Evolutionary conservation across 345 rosid species (phyloP), one percentile per base, ranked within the genome.

Genomic region (Corymbia maculata): DNA sequence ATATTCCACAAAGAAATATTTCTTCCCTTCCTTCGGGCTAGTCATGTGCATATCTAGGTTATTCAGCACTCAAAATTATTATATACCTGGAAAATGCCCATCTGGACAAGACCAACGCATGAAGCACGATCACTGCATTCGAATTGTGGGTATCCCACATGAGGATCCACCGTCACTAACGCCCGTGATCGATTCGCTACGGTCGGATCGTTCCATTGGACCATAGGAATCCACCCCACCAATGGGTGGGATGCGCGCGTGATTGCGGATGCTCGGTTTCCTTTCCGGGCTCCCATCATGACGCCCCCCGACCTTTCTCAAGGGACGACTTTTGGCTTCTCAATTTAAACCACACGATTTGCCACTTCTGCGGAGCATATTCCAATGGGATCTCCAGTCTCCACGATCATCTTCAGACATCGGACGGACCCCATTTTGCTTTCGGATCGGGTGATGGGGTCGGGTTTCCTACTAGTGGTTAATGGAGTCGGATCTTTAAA

Each of bases 101-200:
- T 51, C 6, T 14, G 5, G 14, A 15, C 3, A 6, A 64, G 9
- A 3, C 30, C 16, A 5, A 64, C 0, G 17, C 16, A 13, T 0
- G 36, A 64, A 64, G 19, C 75, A 14, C 53, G 6, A 14, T 6
- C 53, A 52, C 15, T 14, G 42, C 9, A 3, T 0, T 64, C 36
- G n/a, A 64, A 64, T n/a, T 9, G 13, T 2, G 8, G 16, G 9
- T 30, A 7, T n/a, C 10, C 19, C 15, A n/a, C 19, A 4, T 6
- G 8, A 13, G 36, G 36, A 64, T 64, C 32, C 75, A 28, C 13
- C 19, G 42, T 13, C 42, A 13, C 19, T 16, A 3, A 64, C 7
- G 19, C 13, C 15, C 19, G 2, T 14, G 16, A 13, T 13, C 6
- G 22, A 53, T 53, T 52, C 8, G 22, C 55, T 52, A 17, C 51